phyloP scores from a whole-genome alignment of 768 basidiomycete species.

The Wakefieldia striispora region DNA sequence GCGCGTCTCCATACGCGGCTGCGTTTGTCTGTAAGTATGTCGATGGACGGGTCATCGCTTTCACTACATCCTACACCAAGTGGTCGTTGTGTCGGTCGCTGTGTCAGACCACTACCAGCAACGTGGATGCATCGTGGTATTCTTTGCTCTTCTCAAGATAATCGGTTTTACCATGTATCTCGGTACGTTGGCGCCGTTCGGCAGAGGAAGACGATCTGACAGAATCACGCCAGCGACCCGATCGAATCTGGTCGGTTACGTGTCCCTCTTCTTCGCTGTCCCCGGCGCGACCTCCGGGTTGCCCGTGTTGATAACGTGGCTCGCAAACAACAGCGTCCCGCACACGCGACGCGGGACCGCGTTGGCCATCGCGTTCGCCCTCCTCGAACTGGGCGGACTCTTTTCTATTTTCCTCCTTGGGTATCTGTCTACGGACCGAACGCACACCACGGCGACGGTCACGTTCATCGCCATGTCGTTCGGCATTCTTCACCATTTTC shows the following conservation, averaged over 20 bases:
- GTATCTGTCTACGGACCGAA: constrained; percentile 43
- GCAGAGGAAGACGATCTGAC: background rate
- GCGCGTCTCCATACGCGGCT: constrained; percentile 50
- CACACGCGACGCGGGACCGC: constrained; percentile 55
- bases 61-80: constrained; percentile 17
- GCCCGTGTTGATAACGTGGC: constrained; percentile 61
- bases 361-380: constrained; percentile 53
- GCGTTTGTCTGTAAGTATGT: constrained; percentile 44
- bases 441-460: constrained; percentile 52
- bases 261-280: constrained; percentile 49
- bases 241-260: constrained; percentile 47
- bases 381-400: constrained; percentile 57
- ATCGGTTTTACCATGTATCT: constrained; percentile 20
- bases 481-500: no score
- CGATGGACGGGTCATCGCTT: background rate
- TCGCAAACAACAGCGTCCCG: constrained; percentile 59
- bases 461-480: constrained; percentile 37
- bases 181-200: background rate
- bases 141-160: constrained; percentile 43
- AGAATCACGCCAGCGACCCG: constrained; percentile 6
- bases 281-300: constrained; percentile 48
- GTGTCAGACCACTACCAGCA: constrained; percentile 52
- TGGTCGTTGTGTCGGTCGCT: constrained; percentile 39
- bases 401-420: constrained; percentile 60
- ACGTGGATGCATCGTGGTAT: constrained; percentile 47